Conservation (phyloP, 2,329 filamentous ascomycete genomes). For the Seiridium unicorne region DNA sequence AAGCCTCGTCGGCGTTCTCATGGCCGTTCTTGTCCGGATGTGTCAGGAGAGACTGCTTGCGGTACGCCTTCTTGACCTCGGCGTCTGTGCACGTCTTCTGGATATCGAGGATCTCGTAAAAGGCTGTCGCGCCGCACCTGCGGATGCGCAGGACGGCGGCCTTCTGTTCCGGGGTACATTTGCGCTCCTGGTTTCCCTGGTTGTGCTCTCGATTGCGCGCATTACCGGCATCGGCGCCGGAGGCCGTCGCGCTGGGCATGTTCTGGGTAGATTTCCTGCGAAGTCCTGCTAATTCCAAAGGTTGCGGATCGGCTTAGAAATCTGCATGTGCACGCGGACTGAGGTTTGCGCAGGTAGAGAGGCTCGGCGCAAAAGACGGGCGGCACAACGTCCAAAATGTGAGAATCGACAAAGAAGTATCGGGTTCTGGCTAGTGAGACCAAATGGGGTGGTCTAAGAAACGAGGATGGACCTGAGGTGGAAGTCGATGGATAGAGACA, state of each 20-base stretch:
- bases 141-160: slow-evolving; percentile 87
- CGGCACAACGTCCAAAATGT: too few species aligned
- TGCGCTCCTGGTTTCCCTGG: slow-evolving; percentile 72
- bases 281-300: not conserved
- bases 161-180: slow-evolving; percentile 88
- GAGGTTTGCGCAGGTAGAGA: too few species aligned
- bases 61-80: slow-evolving; percentile 97
- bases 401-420: too few species aligned
- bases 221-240: slow-evolving; percentile 49
- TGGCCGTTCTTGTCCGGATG: slow-evolving; percentile 99
- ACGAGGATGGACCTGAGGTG: not conserved
- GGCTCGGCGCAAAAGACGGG: too few species aligned
- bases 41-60: slow-evolving; percentile 88
- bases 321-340: not conserved
- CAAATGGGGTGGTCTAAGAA: too few species aligned
- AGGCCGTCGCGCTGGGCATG: slow-evolving; percentile 52
- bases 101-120: slow-evolving; percentile 88
- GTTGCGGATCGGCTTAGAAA: not conserved
- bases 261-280: slow-evolving; percentile 7
- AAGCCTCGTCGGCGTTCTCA: slow-evolving; percentile 92
- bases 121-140: slow-evolving; percentile 79
- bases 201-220: slow-evolving; percentile 64
- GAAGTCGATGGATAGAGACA: not conserved
- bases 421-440: too few species aligned
- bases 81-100: slow-evolving; percentile 67